A percentile compares a stretch with the other conserved stretches of the same genome.
These are phyloP conservation scores for Clonostachys byssicola DNA, from an alignment of 2,329 filamentous ascomycete genomes.

Conservation along the genomic window DNA sequence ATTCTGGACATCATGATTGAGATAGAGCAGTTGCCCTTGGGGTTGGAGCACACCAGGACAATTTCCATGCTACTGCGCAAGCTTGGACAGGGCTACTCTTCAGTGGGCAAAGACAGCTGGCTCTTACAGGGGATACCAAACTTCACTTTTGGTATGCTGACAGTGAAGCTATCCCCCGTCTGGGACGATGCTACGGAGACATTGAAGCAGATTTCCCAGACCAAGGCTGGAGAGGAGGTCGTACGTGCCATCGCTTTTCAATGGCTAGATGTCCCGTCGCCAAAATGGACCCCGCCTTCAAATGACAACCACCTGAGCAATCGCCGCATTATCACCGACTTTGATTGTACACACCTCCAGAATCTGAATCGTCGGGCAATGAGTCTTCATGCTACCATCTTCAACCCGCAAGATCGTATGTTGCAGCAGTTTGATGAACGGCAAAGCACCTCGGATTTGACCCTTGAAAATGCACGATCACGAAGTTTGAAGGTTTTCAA, in stretches of 20 bases:
- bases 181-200: slow-evolving; percentile 82
- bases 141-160: slow-evolving; percentile 87
- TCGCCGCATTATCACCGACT: slow-evolving; percentile 58
- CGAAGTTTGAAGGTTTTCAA: slow-evolving; percentile 78
- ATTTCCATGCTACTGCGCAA: slow-evolving; percentile 85
- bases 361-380: slow-evolving; percentile 49
- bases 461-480: slow-evolving; percentile 57
- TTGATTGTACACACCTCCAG: slow-evolving; percentile 76
- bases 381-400: slow-evolving; percentile 46
- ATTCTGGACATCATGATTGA: slow-evolving; percentile 58
- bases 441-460: slow-evolving; percentile 49
- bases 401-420: slow-evolving; percentile 54
- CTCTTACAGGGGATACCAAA: slow-evolving; percentile 69
- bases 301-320: slow-evolving; percentile 23
- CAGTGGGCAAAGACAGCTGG: slow-evolving; percentile 56
- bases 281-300: slow-evolving; percentile 43
- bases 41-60: slow-evolving; percentile 68
- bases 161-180: slow-evolving; percentile 76
- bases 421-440: slow-evolving; percentile 58
- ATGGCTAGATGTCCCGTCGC: slow-evolving; percentile 65
- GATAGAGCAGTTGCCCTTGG: slow-evolving; percentile 76
- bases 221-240: slow-evolving; percentile 66
- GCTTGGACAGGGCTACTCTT: slow-evolving; percentile 60
- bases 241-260: slow-evolving; percentile 70
- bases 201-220: slow-evolving; percentile 69